These are phyloP conservation scores for Fagopyrum homotropicum DNA, from an alignment of 148 eudicot genomes.

Conservation along the genomic window DNA sequence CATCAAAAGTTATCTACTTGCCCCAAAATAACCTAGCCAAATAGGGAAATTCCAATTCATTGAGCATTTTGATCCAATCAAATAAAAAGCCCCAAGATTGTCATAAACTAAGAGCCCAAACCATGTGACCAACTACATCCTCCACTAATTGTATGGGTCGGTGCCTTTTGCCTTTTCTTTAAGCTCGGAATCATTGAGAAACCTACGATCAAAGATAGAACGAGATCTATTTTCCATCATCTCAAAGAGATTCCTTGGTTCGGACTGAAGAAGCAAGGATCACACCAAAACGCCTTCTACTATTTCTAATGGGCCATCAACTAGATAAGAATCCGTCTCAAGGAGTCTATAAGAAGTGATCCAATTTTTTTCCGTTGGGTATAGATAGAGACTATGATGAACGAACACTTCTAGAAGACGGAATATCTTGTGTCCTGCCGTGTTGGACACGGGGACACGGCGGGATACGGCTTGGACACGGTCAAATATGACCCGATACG, in stretches of 20 bases:
- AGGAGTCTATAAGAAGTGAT: background rate
- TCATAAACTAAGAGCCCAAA: background rate
- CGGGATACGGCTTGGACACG: no score
- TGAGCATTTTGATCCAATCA: no score
- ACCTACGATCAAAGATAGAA: background rate
- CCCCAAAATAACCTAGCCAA: no score
- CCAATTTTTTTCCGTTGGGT: background rate
- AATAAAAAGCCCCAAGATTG: background rate
- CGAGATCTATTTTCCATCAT: no score
- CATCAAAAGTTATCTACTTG: no score
- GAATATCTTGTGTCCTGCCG: no score
- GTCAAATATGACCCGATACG: no score
- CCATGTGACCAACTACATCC: background rate
- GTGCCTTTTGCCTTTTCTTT: background rate
- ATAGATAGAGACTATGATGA: background rate
- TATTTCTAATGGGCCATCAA: background rate
- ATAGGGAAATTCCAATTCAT: no score
- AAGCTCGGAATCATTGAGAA: background rate
- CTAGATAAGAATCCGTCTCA: background rate
- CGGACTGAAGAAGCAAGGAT: background rate
- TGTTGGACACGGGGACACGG: no score
- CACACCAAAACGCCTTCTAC: background rate
- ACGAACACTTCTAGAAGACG: no score
- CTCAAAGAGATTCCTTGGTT: background rate
- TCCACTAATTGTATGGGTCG: background rate